Base-by-base conservation (phyloP, 148 eudicot genomes). In the Rhododendron vialii region DNA sequence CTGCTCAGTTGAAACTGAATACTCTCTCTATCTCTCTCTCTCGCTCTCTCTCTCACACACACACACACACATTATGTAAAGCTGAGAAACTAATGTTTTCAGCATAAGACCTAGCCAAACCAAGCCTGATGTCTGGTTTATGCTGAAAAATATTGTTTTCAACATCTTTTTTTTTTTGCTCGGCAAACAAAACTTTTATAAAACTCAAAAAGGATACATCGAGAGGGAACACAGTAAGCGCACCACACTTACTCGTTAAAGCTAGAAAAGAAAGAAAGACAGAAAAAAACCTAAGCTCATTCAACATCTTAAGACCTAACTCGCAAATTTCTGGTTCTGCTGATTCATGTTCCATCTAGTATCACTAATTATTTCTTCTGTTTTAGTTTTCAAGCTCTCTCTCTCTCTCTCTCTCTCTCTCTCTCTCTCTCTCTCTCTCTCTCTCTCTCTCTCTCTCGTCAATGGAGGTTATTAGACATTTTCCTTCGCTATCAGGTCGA, bases 401-500 rank as follows among this genome's bases (percentile, higher is more conserved):
- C 41, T 76, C 26, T 82, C 57, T 24, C 36, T 35, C 30, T 30
- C 30, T 30, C 53, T 47, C 38, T 53, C 41, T 10, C 36, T 45
- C 83, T 5, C 0, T 26, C 28, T 30, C 55, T 51, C 55, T 51
- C 26, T 45, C 55, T 51, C 55, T 51, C 26, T 45, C 55, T 51
- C 55, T 51, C 26, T 45, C 53, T 47, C 38, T 53, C 41, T 10
- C 36, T 45, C 83, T 5, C 0, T 26, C 28, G n/a, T 18, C 69
- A 82, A 41, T 10, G 22, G 85, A 85, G n/a, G 78, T 84, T 85
- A 87, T 55, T 47, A 55, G 45, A 83, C 75, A 26, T 78, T 11
- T 87, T 83, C 55, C 86, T 83, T 89, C 80, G 69, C 86, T 84
- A 82, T 57, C 87, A 96, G 99, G 92, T 95, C 94, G 33, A 95